Base-by-base conservation (phyloP, 805 yeast species). In the Starmerella bacillaris region DNA sequence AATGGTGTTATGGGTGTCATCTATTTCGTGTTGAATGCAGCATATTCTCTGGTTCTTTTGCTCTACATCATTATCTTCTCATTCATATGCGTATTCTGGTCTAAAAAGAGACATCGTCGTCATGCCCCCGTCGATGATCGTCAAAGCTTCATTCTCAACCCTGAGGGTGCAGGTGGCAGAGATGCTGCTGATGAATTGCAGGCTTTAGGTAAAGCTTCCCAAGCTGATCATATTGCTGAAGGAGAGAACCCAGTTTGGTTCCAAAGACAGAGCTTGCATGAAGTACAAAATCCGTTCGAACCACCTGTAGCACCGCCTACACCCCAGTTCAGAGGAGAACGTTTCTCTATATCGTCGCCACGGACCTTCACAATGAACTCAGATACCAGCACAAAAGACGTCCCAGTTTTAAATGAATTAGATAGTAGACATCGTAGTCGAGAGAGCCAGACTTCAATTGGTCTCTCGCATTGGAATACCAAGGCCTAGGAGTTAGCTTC, bases 1-100 rank as follows among this genome's bases (percentile, higher is more conserved):
- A 62, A 74, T 11, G 74, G 93, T 1, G 70, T 84, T 37, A 79
- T 84, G 93, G 95, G 92, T 1, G 77, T 92, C 72, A 65, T 84
- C 2, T 84, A 79, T 58, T 84, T 84, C 55, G 65, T 84, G 37
- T 55, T 84, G 54, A 84, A 84, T 54, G 94, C 94, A 5, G 92
- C 86, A 4, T 83, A 78, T 51, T 72, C 93, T 6, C 64, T 79
- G 44, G 64, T 80, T 35, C 61, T 84, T 46, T 65, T 84, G 53
- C 45, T 83, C 24, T 56, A 74, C 60, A 74, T 79, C 48, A 63
- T 83, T 40, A 72, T 72, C 2, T 73, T 77, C 46, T 67, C 74
- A 37, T 53, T 58, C n/a, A 21, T 46, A 16, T 42, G 48, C 39
- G 58, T 72, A 48, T 72, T 78, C 6, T 41, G 78, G 1, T 79